Evolutionary conservation across 2,329 filamentous ascomycete species (phyloP).

Genomic region (Phyllosticta ampelicida): DNA sequence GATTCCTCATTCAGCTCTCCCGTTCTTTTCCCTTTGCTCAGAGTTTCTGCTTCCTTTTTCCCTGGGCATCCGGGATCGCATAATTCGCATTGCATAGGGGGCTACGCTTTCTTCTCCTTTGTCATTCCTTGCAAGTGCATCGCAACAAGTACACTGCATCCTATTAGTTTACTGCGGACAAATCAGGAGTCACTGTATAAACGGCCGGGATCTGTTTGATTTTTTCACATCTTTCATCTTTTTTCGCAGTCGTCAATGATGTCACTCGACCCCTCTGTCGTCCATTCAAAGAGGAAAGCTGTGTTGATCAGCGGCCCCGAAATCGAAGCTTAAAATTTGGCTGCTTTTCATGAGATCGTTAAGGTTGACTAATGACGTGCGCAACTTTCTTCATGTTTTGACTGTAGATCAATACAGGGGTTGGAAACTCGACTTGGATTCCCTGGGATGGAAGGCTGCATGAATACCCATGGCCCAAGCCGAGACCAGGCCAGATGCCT

Average conservation of each 20-base stretch:
- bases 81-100: constrained; percentile 7
- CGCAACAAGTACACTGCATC: background rate
- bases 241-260: background rate
- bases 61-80: constrained; percentile 1
- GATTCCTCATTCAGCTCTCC: background rate
- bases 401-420: background rate
- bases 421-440: background rate
- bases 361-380: background rate
- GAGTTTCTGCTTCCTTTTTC: background rate
- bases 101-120: background rate
- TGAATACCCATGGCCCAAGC: background rate
- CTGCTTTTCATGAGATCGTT: background rate
- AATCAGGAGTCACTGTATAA: background rate
- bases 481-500: background rate
- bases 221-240: background rate
- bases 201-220: background rate
- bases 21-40: background rate
- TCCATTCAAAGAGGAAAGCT: background rate
- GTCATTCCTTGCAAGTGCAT: background rate
- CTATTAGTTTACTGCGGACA: background rate
- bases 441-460: background rate
- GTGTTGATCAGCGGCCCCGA: background rate
- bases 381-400: background rate
- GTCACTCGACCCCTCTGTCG: background rate
- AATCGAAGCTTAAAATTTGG: background rate